These are phyloP conservation scores for Blastobotrys mokoenaii DNA, from an alignment of 805 yeast genomes.

Conservation along the genomic window DNA sequence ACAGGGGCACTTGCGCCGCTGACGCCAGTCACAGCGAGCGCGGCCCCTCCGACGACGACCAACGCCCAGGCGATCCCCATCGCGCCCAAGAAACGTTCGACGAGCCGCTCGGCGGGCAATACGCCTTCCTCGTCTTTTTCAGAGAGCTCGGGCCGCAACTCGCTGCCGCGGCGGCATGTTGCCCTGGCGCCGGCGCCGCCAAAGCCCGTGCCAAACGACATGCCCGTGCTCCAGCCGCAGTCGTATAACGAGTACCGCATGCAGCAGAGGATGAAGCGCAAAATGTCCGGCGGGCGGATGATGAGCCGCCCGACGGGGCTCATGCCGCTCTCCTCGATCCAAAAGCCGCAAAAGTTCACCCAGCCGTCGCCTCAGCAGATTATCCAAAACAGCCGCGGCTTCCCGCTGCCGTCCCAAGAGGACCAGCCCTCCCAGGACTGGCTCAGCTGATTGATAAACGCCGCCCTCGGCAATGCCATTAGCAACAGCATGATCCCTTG, in stretches of 20 bases:
- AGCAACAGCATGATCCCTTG: too few relatives aligned
- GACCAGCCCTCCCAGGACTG: too few relatives aligned
- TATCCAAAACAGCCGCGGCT: too few relatives aligned
- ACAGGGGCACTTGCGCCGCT: conserved; percentile 3
- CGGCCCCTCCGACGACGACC: background rate
- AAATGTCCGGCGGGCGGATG: background rate
- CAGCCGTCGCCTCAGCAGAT: too few relatives aligned
- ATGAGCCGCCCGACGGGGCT: too few relatives aligned
- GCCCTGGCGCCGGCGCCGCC: conserved; percentile 20
- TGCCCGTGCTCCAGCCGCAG: conserved; percentile 8
- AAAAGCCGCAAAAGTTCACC: too few relatives aligned
- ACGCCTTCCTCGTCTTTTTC: background rate
- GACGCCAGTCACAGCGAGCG: background rate
- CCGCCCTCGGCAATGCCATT: too few relatives aligned
- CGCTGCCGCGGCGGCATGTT: conserved; percentile 3
- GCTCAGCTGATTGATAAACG: too few relatives aligned
- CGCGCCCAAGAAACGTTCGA: background rate
- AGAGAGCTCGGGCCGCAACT: background rate
- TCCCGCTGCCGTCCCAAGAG: too few relatives aligned
- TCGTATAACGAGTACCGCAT: conserved; percentile 8
- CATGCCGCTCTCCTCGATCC: too few relatives aligned
- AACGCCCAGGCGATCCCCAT: conserved; percentile 1
- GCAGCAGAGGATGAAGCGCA: conserved; percentile 8
- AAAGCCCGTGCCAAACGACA: conserved; percentile 2
- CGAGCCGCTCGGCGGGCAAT: background rate